Percentiles rank a stretch among this genome's conserved stretches.
phyloP scores from a whole-genome alignment of 441 rosid genomes.

The Biscutella laevigata region DNA sequence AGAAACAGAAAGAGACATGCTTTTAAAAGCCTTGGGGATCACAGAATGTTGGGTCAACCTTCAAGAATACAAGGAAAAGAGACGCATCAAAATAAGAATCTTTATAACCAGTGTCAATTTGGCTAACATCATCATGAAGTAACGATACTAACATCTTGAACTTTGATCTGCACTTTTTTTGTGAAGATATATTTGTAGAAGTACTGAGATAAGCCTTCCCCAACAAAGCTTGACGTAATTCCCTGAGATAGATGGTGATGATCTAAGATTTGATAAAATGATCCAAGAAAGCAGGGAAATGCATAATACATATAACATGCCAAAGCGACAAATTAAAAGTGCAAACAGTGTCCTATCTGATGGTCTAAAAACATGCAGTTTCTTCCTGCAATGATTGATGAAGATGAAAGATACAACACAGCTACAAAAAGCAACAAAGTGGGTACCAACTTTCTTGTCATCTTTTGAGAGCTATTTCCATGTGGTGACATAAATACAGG shows the following conservation, averaged over 20 bases:
- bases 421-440: constrained; percentile 6
- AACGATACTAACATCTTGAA: constrained; percentile 41
- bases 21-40: constrained; percentile 28
- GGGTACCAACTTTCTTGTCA: constrained; percentile 34
- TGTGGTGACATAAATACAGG: constrained; percentile 29
- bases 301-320: not conserved
- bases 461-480: constrained; percentile 43
- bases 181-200: constrained; percentile 38
- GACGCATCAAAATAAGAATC: constrained; percentile 11
- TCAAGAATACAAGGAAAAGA: constrained; percentile 21
- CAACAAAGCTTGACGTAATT: constrained; percentile 32
- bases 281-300: constrained; percentile 2
- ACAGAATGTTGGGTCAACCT: constrained; percentile 33
- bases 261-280: constrained; percentile 1
- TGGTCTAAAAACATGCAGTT: constrained; percentile 9
- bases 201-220: constrained; percentile 39
- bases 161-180: constrained; percentile 39
- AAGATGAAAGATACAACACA: constrained; percentile 31
- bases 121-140: constrained; percentile 17
- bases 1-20: constrained; percentile 33
- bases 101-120: constrained; percentile 1
- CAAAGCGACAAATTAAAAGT: constrained; percentile 1
- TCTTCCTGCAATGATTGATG: constrained; percentile 26
- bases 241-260: constrained; percentile 35
- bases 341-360: constrained; percentile 1